Base-by-base conservation (phyloP, 2,329 filamentous ascomycete genomes). In the Botryotinia globosa region DNA sequence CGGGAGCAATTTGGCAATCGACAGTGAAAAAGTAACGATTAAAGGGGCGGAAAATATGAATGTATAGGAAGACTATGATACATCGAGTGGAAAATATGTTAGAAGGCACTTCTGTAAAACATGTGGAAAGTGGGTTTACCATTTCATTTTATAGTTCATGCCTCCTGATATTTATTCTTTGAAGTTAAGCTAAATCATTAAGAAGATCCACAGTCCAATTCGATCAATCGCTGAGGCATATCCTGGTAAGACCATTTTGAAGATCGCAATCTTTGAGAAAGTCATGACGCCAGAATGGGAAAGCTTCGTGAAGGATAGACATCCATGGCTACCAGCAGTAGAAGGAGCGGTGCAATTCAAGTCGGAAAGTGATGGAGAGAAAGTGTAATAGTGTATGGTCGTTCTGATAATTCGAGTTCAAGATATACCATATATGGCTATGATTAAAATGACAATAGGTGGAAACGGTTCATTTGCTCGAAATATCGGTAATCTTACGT, bases 261-360 rank as follows among this genome's bases (percentile, higher is more conserved):
- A 87, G 77, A 82, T 86, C 81, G 85, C 85, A 20, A 84, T 87
- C 59, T 85, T 85, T 74, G 83, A 83, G 8, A 78, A 83, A 6
- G 85, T 86, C 37, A 84, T 85, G 7, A 77, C 81, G 72, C 85
- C 85, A 0, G 84, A 85, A 73, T 80, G 79, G 64, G 85, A 86
- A 77, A 80, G 77, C 25, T 86, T 86, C 77, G 82, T 80, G 3
- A 71, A 77, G n/a, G 81, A 84, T 74, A 80, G 82, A 67, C 83
- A 86, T 74, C 75, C 76, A 4, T 86, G 85, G 84, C 58, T 75
- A 45, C 59, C 71, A 58, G 51, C 65, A 32, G 29, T 74, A 6
- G 74, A 76, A 20, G 73, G 73, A n/a, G 45, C 74, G 20, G 63
- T 72, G 14, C 74, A 76, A 48, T 76, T 72, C 51, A 76, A 76